Percentiles rank a stretch among this genome's conserved stretches.
Conservation (phyloP, 2,329 filamentous ascomycete species). For the Blumeria hordei region DNA sequence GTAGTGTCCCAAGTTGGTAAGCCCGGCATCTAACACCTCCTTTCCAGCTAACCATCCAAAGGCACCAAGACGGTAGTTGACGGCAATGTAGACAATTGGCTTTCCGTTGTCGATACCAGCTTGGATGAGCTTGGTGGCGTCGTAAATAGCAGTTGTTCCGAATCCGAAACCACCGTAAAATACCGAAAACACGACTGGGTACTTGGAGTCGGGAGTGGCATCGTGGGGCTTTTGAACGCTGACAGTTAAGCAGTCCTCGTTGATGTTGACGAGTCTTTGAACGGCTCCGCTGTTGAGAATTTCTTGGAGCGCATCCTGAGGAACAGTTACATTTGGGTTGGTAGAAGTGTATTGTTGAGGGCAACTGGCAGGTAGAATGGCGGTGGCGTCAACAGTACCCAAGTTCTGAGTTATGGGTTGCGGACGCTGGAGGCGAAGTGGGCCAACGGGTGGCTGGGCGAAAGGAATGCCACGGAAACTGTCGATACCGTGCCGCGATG, state of each 20-base stretch:
- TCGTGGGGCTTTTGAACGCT: slow-evolving; percentile 34
- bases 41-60: slow-evolving; percentile 52
- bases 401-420: slow-evolving; percentile 29
- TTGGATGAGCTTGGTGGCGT: slow-evolving; percentile 22
- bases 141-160: slow-evolving; percentile 26
- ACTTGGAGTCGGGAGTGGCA: slow-evolving; percentile 26
- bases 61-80: slow-evolving; percentile 54
- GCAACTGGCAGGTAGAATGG: slow-evolving; percentile 33
- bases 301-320: background rate
- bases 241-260: slow-evolving; percentile 41
- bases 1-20: slow-evolving; percentile 44
- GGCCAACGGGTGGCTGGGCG: slow-evolving; percentile 41
- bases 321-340: slow-evolving; percentile 1
- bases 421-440: slow-evolving; percentile 44
- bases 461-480: slow-evolving; percentile 38
- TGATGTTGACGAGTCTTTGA: slow-evolving; percentile 28
- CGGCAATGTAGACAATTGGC: slow-evolving; percentile 48
- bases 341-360: slow-evolving; percentile 35
- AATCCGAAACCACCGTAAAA: slow-evolving; percentile 41
- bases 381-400: slow-evolving; percentile 33
- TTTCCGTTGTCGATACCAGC: slow-evolving; percentile 25
- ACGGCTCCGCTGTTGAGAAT: slow-evolving; percentile 5
- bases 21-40: slow-evolving; percentile 41
- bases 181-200: slow-evolving; percentile 49
- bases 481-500: slow-evolving; percentile 4